A percentile compares a stretch with the other conserved stretches of the same genome.
phyloP scores from a whole-genome alignment of 2,329 filamentous ascomycete species.

The Colletotrichum tropicale region DNA sequence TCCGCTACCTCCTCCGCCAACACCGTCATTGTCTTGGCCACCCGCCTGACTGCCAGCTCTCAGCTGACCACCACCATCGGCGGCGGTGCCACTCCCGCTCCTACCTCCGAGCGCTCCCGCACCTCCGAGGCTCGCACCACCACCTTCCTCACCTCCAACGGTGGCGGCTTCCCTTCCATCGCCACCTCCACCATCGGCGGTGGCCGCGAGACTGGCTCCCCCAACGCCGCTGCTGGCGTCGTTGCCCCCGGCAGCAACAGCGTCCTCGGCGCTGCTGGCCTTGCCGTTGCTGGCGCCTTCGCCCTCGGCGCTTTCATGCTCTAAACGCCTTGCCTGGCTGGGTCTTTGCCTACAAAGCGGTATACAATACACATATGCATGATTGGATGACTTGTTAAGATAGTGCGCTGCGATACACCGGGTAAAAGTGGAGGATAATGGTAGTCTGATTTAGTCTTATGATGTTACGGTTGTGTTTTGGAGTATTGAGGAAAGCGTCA shows the following conservation, averaged over 20 bases:
- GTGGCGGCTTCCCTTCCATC: conserved; percentile 12
- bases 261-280: conserved; percentile 10
- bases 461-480: conserved; percentile 2
- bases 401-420: neutral
- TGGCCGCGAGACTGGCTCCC: conserved; percentile 1
- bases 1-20: conserved; percentile 26
- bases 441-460: conserved; percentile 12
- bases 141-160: conserved; percentile 18
- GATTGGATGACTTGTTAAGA: neutral
- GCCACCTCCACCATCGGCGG: conserved; percentile 18
- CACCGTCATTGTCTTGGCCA: conserved; percentile 34
- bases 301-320: conserved; percentile 19
- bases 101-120: neutral
- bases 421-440: conserved; percentile 10
- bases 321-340: neutral
- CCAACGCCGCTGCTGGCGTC: conserved; percentile 8
- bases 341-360: neutral
- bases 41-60: conserved; percentile 31
- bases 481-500: conserved; percentile 8
- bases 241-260: conserved; percentile 4
- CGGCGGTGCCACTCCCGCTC: neutral
- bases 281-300: conserved; percentile 14
- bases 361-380: neutral
- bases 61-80: conserved; percentile 40
- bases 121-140: conserved; percentile 11